Base-by-base conservation (phyloP, 306 rosid species). In the Dalbergia cultrata region DNA sequence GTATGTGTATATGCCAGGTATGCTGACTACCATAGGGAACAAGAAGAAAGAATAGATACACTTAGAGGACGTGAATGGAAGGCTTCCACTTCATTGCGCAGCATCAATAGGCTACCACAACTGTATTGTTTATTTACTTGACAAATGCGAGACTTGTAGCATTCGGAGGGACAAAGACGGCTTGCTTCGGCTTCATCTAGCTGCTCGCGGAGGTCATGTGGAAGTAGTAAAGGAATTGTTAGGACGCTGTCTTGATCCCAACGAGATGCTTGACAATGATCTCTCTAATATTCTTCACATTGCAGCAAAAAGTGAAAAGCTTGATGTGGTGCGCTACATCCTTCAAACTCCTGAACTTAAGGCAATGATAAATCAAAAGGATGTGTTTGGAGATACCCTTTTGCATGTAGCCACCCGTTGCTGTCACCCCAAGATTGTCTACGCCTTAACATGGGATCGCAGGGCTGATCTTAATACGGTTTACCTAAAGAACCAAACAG, bases 51-150 rank as follows among this genome's bases (percentile, higher is more conserved):
- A 7, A 5, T 73, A 70, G 84, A 74, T 57, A 19, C 80, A 81
- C 16, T 57, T 33, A 47, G 12, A 0, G 18, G 60, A 74, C 13
- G 1, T 4, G 49, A 0, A 67, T 14, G 17, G 16, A 16, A 75
- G 71, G 56, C 12, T 53, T 49, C 70, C 87, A 1, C 82, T 88
- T 4, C 84, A 67, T 72, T 16, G 1, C 5, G 89, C 87, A 8
- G 84, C 75, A 54, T 69, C 19, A 0, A 22, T 11, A 13, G 86
- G 87, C 67, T 83, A 33, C 22, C 8, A 18, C 1, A 35, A 80
- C 22, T 82, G 84, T 21, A 75, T 88, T 18, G 13, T 37, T 13
- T 8, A 9, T 10, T 39, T 85, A 6, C 17, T 80, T 14, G 54
- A 6, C 0, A 60, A 7, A 39, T 76, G 77, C 22, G 8, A 34